Conservation (phyloP, 2,329 filamentous ascomycete species). For the Atkinsonella texensis region DNA sequence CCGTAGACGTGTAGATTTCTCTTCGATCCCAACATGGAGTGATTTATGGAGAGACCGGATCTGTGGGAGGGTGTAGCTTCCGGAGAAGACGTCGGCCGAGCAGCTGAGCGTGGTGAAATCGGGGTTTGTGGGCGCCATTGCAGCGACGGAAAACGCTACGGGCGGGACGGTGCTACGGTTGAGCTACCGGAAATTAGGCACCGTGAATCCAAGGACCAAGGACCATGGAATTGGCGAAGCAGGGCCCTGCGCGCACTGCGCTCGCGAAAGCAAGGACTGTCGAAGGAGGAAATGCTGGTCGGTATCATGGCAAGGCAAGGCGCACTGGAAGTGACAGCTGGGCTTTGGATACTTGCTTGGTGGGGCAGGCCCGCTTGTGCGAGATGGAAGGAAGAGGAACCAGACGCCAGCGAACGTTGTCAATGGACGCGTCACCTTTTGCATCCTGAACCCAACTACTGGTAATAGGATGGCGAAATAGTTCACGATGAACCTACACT, state of each 20-base stretch:
- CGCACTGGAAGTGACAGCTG: not conserved
- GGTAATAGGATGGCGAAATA: too few relatives aligned
- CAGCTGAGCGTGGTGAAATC: slow-evolving; percentile 37
- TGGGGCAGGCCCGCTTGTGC: not conserved
- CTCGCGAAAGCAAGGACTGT: not conserved
- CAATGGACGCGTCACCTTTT: too few relatives aligned
- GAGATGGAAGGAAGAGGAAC: too few relatives aligned
- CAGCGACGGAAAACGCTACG: slow-evolving; percentile 6
- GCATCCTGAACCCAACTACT: too few relatives aligned
- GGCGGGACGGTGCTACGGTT: not conserved
- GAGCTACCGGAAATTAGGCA: too few relatives aligned
- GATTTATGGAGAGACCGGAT: slow-evolving; percentile 50
- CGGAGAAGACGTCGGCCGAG: slow-evolving; percentile 42
- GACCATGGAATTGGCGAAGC: too few relatives aligned
- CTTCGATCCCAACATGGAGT: slow-evolving; percentile 47
- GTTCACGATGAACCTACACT: too few relatives aligned
- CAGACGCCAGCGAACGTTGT: too few relatives aligned
- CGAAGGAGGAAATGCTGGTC: not conserved
- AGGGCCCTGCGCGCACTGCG: not conserved
- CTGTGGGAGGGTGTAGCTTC: slow-evolving; percentile 46
- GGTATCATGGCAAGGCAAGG: not conserved
- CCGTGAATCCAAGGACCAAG: too few relatives aligned
- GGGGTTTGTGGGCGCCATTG: slow-evolving; percentile 25
- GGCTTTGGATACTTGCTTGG: not conserved
- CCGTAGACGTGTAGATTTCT: slow-evolving; percentile 49